Evolutionary conservation across 2,329 filamentous ascomycete genomes (phyloP).

Genomic region (Botryotinia convoluta): DNA sequence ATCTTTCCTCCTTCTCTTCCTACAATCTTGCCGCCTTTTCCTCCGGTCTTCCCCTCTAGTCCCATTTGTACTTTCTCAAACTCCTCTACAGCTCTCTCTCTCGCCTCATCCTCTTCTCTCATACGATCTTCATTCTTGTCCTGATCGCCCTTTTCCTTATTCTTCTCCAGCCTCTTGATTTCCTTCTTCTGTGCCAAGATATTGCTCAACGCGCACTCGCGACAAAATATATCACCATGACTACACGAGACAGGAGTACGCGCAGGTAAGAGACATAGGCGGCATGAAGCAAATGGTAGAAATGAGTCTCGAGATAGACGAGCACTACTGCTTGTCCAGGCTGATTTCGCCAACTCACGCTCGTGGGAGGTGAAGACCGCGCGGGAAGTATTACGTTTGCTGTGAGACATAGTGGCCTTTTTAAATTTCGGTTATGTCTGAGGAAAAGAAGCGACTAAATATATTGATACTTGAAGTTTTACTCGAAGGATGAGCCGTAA

Average conservation of each 20-base stretch:
- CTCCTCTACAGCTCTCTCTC: conserved; percentile 67
- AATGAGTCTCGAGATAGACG: conserved; percentile 88
- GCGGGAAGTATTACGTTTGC: conserved; percentile 86
- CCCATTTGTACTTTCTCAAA: conserved; percentile 86
- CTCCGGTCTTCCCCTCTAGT: conserved; percentile 42
- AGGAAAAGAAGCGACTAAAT: conserved; percentile 39
- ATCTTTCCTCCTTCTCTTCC: conserved; percentile 45
- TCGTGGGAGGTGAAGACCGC: conserved; percentile 94
- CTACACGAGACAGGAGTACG: conserved; percentile 80
- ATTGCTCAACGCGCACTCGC: conserved; percentile 88
- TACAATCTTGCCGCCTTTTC: conserved; percentile 40
- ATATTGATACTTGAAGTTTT: too few species aligned
- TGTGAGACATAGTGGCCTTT: conserved; percentile 45
- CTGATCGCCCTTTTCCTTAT: conserved; percentile 57
- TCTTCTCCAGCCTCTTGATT: conserved; percentile 75
- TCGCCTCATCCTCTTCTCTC: conserved; percentile 66
- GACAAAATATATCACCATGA: conserved; percentile 88
- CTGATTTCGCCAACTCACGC: conserved; percentile 73
- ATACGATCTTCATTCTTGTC: conserved; percentile 61
- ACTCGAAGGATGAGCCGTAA: not conserved
- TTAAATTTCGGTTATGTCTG: conserved; percentile 36
- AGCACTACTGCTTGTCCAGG: conserved; percentile 80
- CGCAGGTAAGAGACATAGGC: conserved; percentile 79
- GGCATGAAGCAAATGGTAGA: conserved; percentile 84
- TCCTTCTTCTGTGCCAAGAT: conserved; percentile 90